Conservation (phyloP, 495 filamentous ascomycete genomes). For the Aspergillus asperescens region DNA sequence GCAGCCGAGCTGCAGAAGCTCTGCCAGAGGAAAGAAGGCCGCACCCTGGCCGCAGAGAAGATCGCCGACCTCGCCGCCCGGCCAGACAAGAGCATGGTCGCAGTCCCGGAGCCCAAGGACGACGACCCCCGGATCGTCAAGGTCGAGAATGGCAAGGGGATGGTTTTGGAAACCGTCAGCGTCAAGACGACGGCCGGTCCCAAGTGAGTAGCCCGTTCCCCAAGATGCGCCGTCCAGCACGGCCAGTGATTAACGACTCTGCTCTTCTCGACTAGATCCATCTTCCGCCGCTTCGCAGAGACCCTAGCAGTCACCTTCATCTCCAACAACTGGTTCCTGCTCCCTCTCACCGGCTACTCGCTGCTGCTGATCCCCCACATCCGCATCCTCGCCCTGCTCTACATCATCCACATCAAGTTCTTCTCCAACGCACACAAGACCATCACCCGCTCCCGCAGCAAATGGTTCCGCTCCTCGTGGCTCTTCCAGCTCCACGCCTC, state of each 20-base stretch:
- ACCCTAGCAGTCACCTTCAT: conserved; percentile 13
- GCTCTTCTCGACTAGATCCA: no score
- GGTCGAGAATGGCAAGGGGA: conserved; percentile 14
- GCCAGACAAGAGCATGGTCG: conserved; percentile 19
- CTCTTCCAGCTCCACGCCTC: conserved; percentile 19
- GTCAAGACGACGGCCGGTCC: background rate
- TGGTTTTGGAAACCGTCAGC: conserved; percentile 12
- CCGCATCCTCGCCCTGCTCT: conserved; percentile 47
- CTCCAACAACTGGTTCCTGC: conserved; percentile 21
- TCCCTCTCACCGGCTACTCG: conserved; percentile 19
- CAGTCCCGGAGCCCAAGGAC: conserved; percentile 8
- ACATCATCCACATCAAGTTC: conserved; percentile 66
- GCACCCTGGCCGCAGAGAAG: conserved; percentile 17
- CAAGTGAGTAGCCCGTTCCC: conserved; percentile 2
- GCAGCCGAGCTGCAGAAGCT: conserved; percentile 15
- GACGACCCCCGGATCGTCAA: conserved; percentile 10
- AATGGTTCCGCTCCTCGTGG: conserved; percentile 56
- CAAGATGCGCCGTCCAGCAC: background rate
- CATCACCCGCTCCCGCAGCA: conserved; percentile 62
- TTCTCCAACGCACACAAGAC: conserved; percentile 61
- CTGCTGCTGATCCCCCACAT: conserved; percentile 20
- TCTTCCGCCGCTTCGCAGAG: conserved; percentile 5
- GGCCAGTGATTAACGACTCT: no score
- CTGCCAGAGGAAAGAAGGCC: conserved; percentile 21
- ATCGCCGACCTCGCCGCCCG: conserved; percentile 21